Evolutionary conservation across 2,329 filamentous ascomycete species (phyloP), one percentile per base, ranked within the genome.

Genomic region (Aspergillus tubingensis): DNA sequence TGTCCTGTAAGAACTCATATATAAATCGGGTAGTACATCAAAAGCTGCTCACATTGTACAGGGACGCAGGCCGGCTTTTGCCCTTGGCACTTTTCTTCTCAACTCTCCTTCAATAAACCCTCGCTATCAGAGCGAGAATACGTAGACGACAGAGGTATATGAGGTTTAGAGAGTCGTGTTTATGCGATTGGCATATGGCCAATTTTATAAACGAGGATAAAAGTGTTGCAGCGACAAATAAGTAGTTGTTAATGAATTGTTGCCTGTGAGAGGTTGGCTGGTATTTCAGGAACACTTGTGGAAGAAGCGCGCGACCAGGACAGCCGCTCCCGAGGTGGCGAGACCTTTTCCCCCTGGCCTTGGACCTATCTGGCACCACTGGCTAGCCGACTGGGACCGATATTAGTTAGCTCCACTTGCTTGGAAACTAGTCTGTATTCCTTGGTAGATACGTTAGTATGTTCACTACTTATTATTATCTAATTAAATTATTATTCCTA

Each of bases 261-360:
- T 36, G 32, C 32, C 23, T 25, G 17, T 43, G 23, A 17, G 51
- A 39, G 10, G 36, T 43, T n/a, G 21, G 17, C 30, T 52, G 47
- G 60, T 69, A 65, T 68, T 68, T 68, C 60, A 68, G 62, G 60
- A 57, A 60, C 57, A 59, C 57, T 30, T 52, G 59, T 48, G 44
- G 36, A 57, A 59, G 58, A 54, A 58, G 55, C 23, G 66, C 63
- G 61, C 52, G 51, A 60, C 52, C 62, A 64, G 64, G 61, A 61
- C 61, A 59, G 61, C 67, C 62, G 66, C 62, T 71, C 67, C 72
- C 72, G 72, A 70, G 69, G 73, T 75, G 73, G 73, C 73, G 73
- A 73, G 72, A 73, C 66, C 57, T 65, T 67, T 57, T 39, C 69
- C 68, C 68, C 54, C 58, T 64, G 57, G 62, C 44, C 61, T 60